phyloP scores from a whole-genome alignment of 768 basidiomycete genomes.

The Agaricus subrufescens region DNA sequence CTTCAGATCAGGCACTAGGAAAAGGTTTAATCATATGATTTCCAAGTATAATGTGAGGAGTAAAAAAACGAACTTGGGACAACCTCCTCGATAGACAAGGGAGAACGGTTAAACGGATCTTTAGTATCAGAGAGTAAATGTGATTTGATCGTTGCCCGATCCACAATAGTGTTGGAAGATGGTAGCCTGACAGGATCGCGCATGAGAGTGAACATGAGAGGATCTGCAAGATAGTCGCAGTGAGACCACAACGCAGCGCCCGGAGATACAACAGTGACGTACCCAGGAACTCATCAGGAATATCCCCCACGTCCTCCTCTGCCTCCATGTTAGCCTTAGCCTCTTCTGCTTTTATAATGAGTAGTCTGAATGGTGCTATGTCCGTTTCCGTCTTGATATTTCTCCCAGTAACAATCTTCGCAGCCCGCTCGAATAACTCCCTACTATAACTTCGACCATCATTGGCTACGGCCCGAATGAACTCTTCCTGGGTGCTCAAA shows the following conservation, averaged over 20 bases:
- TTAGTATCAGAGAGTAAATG: slow-evolving; percentile 87
- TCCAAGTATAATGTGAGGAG: slow-evolving; percentile 3
- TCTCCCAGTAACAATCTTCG: slow-evolving; percentile 55
- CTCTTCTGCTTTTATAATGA: slow-evolving; percentile 82
- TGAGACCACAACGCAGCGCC: not conserved
- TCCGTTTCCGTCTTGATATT: slow-evolving; percentile 74
- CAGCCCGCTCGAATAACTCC: slow-evolving; percentile 78
- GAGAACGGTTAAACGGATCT: slow-evolving; percentile 94
- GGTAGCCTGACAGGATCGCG: slow-evolving; percentile 91
- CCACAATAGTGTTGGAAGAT: slow-evolving; percentile 72
- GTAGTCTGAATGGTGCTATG: slow-evolving; percentile 59
- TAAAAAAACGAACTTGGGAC: slow-evolving; percentile 50
- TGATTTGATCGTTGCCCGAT: slow-evolving; percentile 91
- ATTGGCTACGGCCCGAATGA: slow-evolving; percentile 83
- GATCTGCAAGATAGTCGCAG: slow-evolving; percentile 47
- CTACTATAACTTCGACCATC: slow-evolving; percentile 91
- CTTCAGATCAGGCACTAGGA: slow-evolving; percentile 64
- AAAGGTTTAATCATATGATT: not conserved
- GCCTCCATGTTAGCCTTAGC: slow-evolving; percentile 75
- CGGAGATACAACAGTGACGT: slow-evolving; percentile 19
- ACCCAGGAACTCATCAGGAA: slow-evolving; percentile 96
- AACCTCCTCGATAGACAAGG: slow-evolving; percentile 76
- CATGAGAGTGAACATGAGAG: slow-evolving; percentile 90
- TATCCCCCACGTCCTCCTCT: slow-evolving; percentile 87
- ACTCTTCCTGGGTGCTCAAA: slow-evolving; percentile 72